Evolutionary conservation across 2,329 filamentous ascomycete species (phyloP).

Genomic region (Alternaria arborescens): DNA sequence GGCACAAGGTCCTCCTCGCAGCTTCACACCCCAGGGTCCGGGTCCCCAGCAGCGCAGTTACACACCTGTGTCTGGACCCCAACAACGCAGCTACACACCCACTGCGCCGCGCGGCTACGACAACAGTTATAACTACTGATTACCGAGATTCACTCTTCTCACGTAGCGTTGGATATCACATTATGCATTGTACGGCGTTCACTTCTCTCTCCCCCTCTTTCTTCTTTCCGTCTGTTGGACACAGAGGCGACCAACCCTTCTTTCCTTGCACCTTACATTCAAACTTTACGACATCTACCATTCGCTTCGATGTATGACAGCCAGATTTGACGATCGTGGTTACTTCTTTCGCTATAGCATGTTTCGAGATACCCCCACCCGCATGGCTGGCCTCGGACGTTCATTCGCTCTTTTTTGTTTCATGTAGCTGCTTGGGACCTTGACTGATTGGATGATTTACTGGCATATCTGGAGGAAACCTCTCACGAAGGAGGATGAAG

Average conservation of each 20-base stretch:
- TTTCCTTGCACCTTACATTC: slow-evolving; percentile 6
- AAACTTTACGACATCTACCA: slow-evolving; percentile 5
- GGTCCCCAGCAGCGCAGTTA: slow-evolving; percentile 17
- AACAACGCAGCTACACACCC: slow-evolving; percentile 3
- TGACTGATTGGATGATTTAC: background rate
- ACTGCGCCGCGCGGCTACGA: slow-evolving; percentile 24
- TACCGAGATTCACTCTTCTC: slow-evolving; percentile 6
- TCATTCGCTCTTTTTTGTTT: slow-evolving; percentile 36
- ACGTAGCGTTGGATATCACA: slow-evolving; percentile 18
- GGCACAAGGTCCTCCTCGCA: slow-evolving; percentile 23
- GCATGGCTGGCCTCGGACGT: slow-evolving; percentile 47
- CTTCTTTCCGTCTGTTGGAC: slow-evolving; percentile 21
- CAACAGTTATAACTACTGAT: slow-evolving; percentile 28
- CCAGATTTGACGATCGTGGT: slow-evolving; percentile 14
- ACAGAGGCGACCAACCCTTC: slow-evolving; percentile 16
- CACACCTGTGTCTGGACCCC: slow-evolving; percentile 13
- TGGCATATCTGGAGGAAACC: background rate
- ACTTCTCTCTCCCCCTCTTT: slow-evolving; percentile 15
- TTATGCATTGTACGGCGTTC: slow-evolving; percentile 28
- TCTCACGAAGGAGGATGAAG: background rate
- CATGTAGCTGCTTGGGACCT: slow-evolving; percentile 4
- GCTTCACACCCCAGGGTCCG: slow-evolving; percentile 13
- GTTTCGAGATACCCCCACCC: slow-evolving; percentile 47
- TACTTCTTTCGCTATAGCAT: slow-evolving; percentile 21
- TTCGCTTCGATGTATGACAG: background rate